Base-by-base conservation (phyloP, 495 filamentous ascomycete genomes). In the Daldinia grandis region DNA sequence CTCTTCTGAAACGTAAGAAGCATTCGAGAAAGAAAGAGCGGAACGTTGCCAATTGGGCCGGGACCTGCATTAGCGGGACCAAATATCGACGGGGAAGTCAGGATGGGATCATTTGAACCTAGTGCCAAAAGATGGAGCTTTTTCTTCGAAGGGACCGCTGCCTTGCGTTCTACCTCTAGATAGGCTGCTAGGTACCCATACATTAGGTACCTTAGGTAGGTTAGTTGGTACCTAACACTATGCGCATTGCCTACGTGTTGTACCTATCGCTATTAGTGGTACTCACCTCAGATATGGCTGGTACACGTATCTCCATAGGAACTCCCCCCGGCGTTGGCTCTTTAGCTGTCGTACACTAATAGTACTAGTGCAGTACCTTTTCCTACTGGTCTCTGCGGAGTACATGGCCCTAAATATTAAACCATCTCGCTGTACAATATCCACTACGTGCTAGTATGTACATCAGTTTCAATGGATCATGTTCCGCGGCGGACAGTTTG, bases 21-120 rank as follows among this genome's bases (percentile, higher is more conserved):
- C 56, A 27, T 73, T 73, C 70, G 65, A 73, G 70, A 73, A 73
- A 64, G 53, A 44, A 64, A 44, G 17, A 66, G 62, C 70, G 70
- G 70, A 73, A 73, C 62, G 51, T 59, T 69, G 70, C 70, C 70
- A 73, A 73, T 73, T 73, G 70, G 70, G 33, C 65, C 70, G 65
- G 70, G 69, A 64, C 65, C 70, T 73, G 70, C 70, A 73, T 65
- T 73, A 69, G 70, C 64, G 70, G 58, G 50, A 49, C 61, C 24
- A 66, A 68, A 58, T 73, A 73, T 65, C 65, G 65, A 62, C 70
- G 70, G 70, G 70, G 70, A 73, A 73, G 50, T 60, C 37, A 64
- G 64, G 56, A 62, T 56, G 62, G 40, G 40, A 44, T 44, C 17
- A 44, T 44, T 47, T 47, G 19, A 3, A 24, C 19, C 17, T 47